phyloP scores from a whole-genome alignment of 345 rosid species.

The Trapa incisa region DNA sequence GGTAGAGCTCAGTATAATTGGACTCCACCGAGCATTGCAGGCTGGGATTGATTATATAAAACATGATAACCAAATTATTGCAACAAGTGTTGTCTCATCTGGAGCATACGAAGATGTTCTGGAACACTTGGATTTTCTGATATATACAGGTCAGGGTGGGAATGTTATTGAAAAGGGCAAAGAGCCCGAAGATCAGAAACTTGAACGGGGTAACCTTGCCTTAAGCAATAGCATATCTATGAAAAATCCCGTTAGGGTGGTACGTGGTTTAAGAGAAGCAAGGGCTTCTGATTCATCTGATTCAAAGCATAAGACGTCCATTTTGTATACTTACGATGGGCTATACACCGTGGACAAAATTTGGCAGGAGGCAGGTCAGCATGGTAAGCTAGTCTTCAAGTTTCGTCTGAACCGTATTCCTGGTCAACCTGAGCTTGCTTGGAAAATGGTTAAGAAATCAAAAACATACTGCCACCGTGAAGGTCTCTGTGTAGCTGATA shows the following conservation, averaged over 20 bases:
- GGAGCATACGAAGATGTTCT: slow-evolving; percentile 57
- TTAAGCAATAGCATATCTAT: slow-evolving; percentile 39
- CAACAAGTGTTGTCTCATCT: slow-evolving; percentile 65
- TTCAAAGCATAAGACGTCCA: slow-evolving; percentile 14
- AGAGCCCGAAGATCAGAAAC: slow-evolving; percentile 64
- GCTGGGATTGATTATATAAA: slow-evolving; percentile 68
- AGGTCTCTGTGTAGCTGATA: slow-evolving; percentile 52
- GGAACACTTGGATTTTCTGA: slow-evolving; percentile 44
- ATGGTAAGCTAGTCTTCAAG: slow-evolving; percentile 63
- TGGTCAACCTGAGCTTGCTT: slow-evolving; percentile 76
- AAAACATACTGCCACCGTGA: slow-evolving; percentile 29
- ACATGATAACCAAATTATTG: slow-evolving; percentile 23
- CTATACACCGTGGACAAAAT: slow-evolving; percentile 45
- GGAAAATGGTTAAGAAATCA: slow-evolving; percentile 59
- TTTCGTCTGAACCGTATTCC: slow-evolving; percentile 45
- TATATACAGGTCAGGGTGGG: slow-evolving; percentile 80
- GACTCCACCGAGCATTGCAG: slow-evolving; percentile 58
- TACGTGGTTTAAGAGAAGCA: slow-evolving; percentile 43
- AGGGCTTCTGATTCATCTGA: slow-evolving; percentile 27
- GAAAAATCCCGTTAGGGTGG: slow-evolving; percentile 54
- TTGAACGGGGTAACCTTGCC: slow-evolving; percentile 63
- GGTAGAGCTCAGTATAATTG: slow-evolving; percentile 56
- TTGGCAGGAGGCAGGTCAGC: slow-evolving; percentile 45
- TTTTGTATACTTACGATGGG: slow-evolving; percentile 60
- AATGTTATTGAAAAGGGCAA: slow-evolving; percentile 39